Conservation (phyloP, 257 asterid species). For the Linderniella brevidens region DNA sequence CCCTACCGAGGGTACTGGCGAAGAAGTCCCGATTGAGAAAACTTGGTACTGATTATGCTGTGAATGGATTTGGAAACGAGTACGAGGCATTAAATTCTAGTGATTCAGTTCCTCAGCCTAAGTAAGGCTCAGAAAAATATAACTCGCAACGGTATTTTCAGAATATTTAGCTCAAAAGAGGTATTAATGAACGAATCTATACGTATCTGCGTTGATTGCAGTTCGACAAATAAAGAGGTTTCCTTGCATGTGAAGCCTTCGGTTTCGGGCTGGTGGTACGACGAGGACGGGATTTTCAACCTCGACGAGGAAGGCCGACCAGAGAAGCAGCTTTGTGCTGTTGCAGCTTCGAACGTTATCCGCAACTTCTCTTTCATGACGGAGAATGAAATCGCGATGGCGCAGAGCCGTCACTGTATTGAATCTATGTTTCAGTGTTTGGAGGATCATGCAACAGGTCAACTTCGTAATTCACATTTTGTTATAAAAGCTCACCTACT, state of each 20-base stretch:
- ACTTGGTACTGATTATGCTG: constrained; percentile 60
- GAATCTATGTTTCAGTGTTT: constrained; percentile 86
- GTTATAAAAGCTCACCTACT: no score
- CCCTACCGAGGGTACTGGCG: constrained; percentile 73
- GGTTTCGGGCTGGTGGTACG: constrained; percentile 90
- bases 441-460: constrained; percentile 77
- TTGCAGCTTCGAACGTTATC: constrained; percentile 81
- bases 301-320: constrained; percentile 80
- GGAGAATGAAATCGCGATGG: constrained; percentile 90
- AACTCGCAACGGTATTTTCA: no score
- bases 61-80: constrained; percentile 79
- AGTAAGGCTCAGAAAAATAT: constrained; percentile 14
- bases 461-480: no score
- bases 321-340: constrained; percentile 89
- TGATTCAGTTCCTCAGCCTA: constrained; percentile 42
- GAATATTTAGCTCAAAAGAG: background rate
- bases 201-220: constrained; percentile 10
- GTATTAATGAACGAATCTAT: constrained; percentile 2
- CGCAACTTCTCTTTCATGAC: constrained; percentile 98
- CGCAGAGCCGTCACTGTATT: constrained; percentile 83
- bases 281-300: constrained; percentile 91
- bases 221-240: constrained; percentile 48
- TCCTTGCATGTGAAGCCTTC: constrained; percentile 35
- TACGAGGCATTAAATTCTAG: constrained; percentile 47
- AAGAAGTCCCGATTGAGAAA: constrained; percentile 58